phyloP scores from a whole-genome alignment of 2,329 filamentous ascomycete genomes.

The Colletotrichum cereale region DNA sequence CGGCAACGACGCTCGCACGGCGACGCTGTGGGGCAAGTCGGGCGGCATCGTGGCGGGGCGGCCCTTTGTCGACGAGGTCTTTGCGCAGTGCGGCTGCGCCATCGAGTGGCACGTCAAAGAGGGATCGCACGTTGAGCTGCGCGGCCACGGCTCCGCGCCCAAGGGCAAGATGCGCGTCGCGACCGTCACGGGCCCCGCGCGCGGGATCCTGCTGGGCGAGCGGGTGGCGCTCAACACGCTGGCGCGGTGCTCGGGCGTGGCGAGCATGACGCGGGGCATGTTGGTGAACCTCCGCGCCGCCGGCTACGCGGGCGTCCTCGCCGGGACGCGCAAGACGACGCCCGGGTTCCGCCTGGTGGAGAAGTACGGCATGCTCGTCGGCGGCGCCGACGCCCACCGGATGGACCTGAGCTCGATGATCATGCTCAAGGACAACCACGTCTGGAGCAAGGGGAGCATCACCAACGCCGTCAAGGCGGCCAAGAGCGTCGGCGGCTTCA shows the following conservation, averaged over 20 bases:
- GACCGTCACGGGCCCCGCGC: conserved; percentile 86
- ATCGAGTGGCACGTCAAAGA: conserved; percentile 90
- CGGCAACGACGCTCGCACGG: conserved; percentile 74
- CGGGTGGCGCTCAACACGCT: conserved; percentile 92
- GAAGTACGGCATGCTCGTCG: conserved; percentile 97
- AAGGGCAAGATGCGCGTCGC: conserved; percentile 72
- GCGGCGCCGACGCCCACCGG: conserved; percentile 90
- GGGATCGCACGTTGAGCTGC: conserved; percentile 75
- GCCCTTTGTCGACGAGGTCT: conserved; percentile 96
- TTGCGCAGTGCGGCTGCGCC: conserved; percentile 88
- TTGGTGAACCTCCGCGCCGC: conserved; percentile 68
- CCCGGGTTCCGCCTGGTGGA: conserved; percentile 95
- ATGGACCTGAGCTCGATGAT: conserved; percentile 95
- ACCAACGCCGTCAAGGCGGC: conserved; percentile 87
- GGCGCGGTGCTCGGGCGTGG: conserved; percentile 91
- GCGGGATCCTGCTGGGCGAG: conserved; percentile 88
- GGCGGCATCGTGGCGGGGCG: conserved; percentile 87
- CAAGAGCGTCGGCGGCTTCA: conserved; percentile 86
- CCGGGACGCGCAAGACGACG: conserved; percentile 96
- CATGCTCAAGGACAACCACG: conserved; percentile 99
- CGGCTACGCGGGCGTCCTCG: conserved; percentile 87
- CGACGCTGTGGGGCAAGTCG: conserved; percentile 78
- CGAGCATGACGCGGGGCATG: conserved; percentile 73
- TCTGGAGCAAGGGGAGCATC: conserved; percentile 92
- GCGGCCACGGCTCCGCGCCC: conserved; percentile 55